Conservation (phyloP, 768 basidiomycete species). For the Boletus reticulatus region DNA sequence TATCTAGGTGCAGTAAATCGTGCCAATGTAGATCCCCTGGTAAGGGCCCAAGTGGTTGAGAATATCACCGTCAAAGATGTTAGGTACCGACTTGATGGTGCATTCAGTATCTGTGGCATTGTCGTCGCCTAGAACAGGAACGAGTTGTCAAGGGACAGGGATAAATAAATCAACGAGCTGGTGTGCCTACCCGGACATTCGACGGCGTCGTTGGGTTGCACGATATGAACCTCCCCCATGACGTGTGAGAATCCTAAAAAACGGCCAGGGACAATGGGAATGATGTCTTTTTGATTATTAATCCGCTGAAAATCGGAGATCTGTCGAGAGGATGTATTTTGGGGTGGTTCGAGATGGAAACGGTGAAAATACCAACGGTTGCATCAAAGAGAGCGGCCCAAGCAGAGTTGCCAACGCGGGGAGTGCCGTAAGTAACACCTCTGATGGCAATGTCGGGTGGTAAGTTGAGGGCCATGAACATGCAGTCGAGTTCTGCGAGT, state of each 20-base stretch:
- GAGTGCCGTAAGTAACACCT: constrained; percentile 33
- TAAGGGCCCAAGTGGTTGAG: constrained; percentile 58
- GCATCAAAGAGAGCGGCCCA: constrained; percentile 30
- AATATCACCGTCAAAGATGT: constrained; percentile 47
- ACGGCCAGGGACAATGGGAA: constrained; percentile 57
- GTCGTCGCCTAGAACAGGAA: constrained; percentile 42
- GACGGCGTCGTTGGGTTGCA: constrained; percentile 35
- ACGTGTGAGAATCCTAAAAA: constrained; percentile 46
- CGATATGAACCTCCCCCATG: constrained; percentile 43
- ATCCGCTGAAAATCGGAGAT: constrained; percentile 27
- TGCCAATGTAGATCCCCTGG: constrained; percentile 56
- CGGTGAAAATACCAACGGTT: constrained; percentile 11
- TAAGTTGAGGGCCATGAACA: constrained; percentile 48
- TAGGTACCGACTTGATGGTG: constrained; percentile 52
- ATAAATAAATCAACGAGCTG: neutral
- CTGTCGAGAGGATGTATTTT: neutral
- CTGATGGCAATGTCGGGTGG: constrained; percentile 35
- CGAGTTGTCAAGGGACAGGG: neutral
- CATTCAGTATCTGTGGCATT: constrained; percentile 54
- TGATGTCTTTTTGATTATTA: constrained; percentile 37
- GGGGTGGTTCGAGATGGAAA: neutral
- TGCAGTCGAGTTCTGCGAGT: constrained; percentile 48
- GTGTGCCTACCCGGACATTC: constrained; percentile 38
- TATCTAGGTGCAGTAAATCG: constrained; percentile 36
- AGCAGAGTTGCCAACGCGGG: constrained; percentile 28